phyloP scores from a whole-genome alignment of 1,284 basidiomycete species.

The Baeospora myosura region DNA sequence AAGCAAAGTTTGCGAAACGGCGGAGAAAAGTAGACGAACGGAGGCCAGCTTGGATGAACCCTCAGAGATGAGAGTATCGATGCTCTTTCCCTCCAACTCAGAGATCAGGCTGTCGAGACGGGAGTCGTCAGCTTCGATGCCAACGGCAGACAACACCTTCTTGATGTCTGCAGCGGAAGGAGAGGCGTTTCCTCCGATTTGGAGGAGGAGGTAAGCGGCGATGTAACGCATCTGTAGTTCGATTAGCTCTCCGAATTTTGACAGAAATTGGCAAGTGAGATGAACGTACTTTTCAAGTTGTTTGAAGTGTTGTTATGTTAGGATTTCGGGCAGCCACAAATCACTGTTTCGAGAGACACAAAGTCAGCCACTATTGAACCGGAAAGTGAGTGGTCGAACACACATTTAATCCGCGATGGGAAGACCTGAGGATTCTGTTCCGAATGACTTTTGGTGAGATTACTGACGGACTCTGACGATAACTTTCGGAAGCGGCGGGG shows the following conservation, averaged over 20 bases:
- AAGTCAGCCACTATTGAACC: background rate
- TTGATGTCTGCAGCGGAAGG: conserved; percentile 89
- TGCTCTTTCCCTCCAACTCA: conserved; percentile 90
- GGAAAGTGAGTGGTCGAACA: conserved; percentile 17
- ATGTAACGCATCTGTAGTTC: conserved; percentile 82
- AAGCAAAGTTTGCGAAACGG: conserved; percentile 23
- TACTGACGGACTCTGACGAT: conserved; percentile 10
- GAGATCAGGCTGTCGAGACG: conserved; percentile 83
- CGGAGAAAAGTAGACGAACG: conserved; percentile 47
- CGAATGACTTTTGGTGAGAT: conserved; percentile 31
- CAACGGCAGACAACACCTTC: conserved; percentile 81
- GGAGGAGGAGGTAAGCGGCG: conserved; percentile 97
- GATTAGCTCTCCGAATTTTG: background rate
- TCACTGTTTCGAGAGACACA: conserved; percentile 51
- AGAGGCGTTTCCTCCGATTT: conserved; percentile 86
- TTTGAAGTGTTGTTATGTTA: conserved; percentile 25
- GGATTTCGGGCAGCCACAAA: conserved; percentile 72
- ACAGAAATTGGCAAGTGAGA: background rate
- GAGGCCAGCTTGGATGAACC: conserved; percentile 92
- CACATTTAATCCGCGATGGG: conserved; percentile 80
- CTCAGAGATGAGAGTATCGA: conserved; percentile 89
- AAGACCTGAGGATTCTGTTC: conserved; percentile 87
- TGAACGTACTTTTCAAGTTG: conserved; percentile 33
- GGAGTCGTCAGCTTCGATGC: conserved; percentile 83
- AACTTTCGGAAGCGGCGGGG: conserved; percentile 10